These are phyloP conservation scores for Pythium plurisporium DNA, from an alignment of 352 stramenopile species.

Conservation along the genomic window DNA sequence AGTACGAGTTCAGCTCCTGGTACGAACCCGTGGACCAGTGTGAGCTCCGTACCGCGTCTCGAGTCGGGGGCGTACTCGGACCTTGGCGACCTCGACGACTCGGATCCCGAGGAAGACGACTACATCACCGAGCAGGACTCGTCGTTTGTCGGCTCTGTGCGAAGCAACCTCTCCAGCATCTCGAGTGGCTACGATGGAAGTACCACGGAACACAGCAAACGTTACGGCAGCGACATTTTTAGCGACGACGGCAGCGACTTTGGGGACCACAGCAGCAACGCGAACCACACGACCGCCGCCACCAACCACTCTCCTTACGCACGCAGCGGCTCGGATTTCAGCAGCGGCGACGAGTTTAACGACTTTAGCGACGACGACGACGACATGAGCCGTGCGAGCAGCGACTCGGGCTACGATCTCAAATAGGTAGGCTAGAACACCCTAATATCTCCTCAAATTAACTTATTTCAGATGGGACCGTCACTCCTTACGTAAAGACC, in stretches of 20 bases:
- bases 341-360: conserved; percentile 17
- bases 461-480: background rate
- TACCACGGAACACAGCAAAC: background rate
- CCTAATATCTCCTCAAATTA: too few species aligned
- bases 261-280: background rate
- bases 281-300: background rate
- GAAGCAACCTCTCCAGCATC: conserved; percentile 1
- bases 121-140: background rate
- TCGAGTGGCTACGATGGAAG: conserved; percentile 6
- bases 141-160: background rate
- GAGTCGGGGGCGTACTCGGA: conserved; percentile 7
- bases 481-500: background rate
- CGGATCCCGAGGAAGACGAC: conserved; percentile 11
- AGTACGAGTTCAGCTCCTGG: background rate
- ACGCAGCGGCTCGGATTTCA: conserved; percentile 2
- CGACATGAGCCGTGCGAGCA: conserved; percentile 1
- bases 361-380: conserved; percentile 15
- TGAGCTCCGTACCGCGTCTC: background rate
- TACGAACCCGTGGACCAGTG: background rate
- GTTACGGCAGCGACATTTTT: conserved; percentile 15
- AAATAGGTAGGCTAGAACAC: too few species aligned
- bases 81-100: conserved; percentile 17
- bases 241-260: conserved; percentile 21
- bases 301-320: background rate
- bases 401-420: conserved; percentile 1